A percentile compares a stretch with the other conserved stretches of the same genome.
Evolutionary conservation across 331 rosid genomes (phyloP).

Genomic region (Spiraea crenata): DNA sequence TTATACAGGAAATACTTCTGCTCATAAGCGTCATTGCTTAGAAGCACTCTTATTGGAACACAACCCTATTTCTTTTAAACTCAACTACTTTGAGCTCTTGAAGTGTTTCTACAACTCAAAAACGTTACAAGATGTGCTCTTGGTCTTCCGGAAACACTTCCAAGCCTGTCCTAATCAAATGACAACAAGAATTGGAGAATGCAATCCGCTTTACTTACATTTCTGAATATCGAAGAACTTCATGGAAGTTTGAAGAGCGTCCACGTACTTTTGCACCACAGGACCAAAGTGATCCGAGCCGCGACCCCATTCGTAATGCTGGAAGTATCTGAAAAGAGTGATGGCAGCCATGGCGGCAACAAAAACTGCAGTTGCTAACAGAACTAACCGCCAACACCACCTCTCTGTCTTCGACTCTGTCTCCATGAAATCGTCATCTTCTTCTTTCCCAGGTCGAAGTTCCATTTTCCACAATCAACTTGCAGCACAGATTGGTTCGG

Average conservation of each 20-base stretch:
- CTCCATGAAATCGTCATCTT: neutral
- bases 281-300: conserved; percentile 57
- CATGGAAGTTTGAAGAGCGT: conserved; percentile 68
- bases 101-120: too few relatives aligned
- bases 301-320: conserved; percentile 22
- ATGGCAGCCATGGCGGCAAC: conserved; percentile 30
- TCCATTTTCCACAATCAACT: neutral
- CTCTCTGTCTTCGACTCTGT: conserved; percentile 18
- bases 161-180: conserved; percentile 21
- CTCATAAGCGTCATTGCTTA: too few relatives aligned
- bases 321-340: conserved; percentile 19
- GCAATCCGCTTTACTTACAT: conserved; percentile 35
- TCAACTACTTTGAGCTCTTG: too few relatives aligned
- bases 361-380: conserved; percentile 30
- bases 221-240: conserved; percentile 79
- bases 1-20: too few relatives aligned
- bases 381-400: conserved; percentile 31
- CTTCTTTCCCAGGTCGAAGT: conserved; percentile 26
- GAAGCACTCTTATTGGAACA: too few relatives aligned
- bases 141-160: too few relatives aligned
- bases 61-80: too few relatives aligned
- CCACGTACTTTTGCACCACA: conserved; percentile 44
- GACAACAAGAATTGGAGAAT: neutral
- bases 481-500: neutral
- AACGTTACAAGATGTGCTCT: too few relatives aligned